phyloP scores from a whole-genome alignment of 495 filamentous ascomycete species.

The Cenococcum geophilum region DNA sequence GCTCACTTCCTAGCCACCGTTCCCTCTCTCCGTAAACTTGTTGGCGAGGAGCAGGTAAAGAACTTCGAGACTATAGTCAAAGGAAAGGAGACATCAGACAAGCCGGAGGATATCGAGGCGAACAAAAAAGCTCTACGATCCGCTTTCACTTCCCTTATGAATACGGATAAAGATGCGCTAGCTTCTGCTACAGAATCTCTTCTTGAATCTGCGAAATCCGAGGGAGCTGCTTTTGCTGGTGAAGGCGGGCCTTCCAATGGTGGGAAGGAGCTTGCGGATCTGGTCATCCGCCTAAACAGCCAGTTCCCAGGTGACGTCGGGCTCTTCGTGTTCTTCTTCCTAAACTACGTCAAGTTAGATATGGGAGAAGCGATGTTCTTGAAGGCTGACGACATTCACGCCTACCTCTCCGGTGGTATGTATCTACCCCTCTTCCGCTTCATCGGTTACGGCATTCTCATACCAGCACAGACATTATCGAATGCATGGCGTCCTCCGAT shows the following conservation, averaged over 20 bases:
- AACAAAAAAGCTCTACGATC: conserved; percentile 78
- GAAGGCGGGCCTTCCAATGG: conserved; percentile 53
- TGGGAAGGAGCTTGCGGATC: conserved; percentile 64
- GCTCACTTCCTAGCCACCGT: conserved; percentile 74
- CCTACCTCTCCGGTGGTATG: conserved; percentile 70
- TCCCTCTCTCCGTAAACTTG: conserved; percentile 64
- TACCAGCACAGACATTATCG: conserved; percentile 66
- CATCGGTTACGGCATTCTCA: background rate
- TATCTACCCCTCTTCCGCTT: background rate
- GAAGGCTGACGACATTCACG: conserved; percentile 93
- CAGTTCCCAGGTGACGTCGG: conserved; percentile 76
- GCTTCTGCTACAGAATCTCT: conserved; percentile 59
- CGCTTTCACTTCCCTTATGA: conserved; percentile 74
- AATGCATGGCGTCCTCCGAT: conserved; percentile 97
- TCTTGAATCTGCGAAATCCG: conserved; percentile 60
- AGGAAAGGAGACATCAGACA: conserved; percentile 56
- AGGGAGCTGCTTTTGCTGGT: conserved; percentile 57
- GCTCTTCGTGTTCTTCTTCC: conserved; percentile 71
- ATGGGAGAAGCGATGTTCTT: conserved; percentile 94
- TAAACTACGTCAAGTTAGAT: conserved; percentile 73
- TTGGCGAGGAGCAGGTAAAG: conserved; percentile 62
- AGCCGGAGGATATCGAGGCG: conserved; percentile 47
- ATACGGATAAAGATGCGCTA: conserved; percentile 59
- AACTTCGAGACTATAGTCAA: conserved; percentile 64
- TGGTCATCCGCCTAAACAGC: conserved; percentile 66